Conservation (phyloP, 1,284 basidiomycete genomes). For the Kalmanozyma brasiliensis region DNA sequence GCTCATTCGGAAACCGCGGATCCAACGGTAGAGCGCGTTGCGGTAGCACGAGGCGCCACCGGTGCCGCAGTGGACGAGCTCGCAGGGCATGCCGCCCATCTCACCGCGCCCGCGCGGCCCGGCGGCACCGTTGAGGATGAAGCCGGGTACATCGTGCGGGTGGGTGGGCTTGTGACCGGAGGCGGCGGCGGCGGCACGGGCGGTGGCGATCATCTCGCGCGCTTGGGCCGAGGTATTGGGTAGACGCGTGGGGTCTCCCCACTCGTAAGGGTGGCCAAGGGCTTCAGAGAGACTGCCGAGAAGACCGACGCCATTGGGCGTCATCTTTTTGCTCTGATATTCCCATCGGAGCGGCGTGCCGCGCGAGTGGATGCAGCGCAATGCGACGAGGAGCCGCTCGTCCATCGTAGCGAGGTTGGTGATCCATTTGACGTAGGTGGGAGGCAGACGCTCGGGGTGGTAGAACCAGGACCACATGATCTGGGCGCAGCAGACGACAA, state of each 20-base stretch:
- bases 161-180: slow-evolving; percentile 1
- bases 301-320: slow-evolving; percentile 40
- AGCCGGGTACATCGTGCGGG: slow-evolving; percentile 18
- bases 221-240: slow-evolving; percentile 45
- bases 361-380: slow-evolving; percentile 58
- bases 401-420: slow-evolving; percentile 68
- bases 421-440: slow-evolving; percentile 66
- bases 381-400: slow-evolving; percentile 61
- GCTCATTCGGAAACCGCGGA: slow-evolving; percentile 63
- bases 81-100: slow-evolving; percentile 67
- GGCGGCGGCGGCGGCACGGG: slow-evolving; percentile 7
- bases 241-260: slow-evolving; percentile 55
- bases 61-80: slow-evolving; percentile 66
- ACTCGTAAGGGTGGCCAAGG: slow-evolving; percentile 56
- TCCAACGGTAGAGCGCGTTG: slow-evolving; percentile 66
- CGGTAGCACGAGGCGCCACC: slow-evolving; percentile 64
- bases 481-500: slow-evolving; percentile 61
- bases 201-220: slow-evolving; percentile 13
- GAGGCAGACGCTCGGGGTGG: slow-evolving; percentile 60
- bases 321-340: slow-evolving; percentile 57
- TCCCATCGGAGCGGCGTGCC: slow-evolving; percentile 58
- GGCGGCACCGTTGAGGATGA: slow-evolving; percentile 49
- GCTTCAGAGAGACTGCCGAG: slow-evolving; percentile 52
- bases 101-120: slow-evolving; percentile 54
- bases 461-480: slow-evolving; percentile 68